Percentiles rank a stretch among this genome's conserved stretches.
These are phyloP conservation scores for Cylindrotheca fusiformis DNA, from an alignment of 108 stramenopile genomes.

Conservation along the genomic window DNA sequence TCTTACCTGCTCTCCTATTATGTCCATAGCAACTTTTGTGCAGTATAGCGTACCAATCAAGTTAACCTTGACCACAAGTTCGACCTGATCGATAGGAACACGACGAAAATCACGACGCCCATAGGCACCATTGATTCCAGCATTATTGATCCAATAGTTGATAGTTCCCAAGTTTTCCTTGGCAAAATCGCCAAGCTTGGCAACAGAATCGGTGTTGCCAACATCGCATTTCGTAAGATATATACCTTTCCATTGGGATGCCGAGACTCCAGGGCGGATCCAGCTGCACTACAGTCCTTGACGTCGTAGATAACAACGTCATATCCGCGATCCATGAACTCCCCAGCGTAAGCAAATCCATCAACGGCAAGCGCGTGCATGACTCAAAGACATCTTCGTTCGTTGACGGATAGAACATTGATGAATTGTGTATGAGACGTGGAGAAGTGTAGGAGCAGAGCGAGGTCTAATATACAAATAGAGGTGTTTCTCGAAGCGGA, in stretches of 20 bases:
- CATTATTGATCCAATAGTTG: conserved; percentile 91
- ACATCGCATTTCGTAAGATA: conserved; percentile 88
- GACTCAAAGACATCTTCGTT: no score
- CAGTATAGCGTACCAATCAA: conserved; percentile 77
- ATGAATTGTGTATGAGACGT: no score
- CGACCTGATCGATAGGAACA: conserved; percentile 69
- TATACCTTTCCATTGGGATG: conserved; percentile 72
- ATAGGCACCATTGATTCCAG: conserved; percentile 88
- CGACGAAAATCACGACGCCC: conserved; percentile 78
- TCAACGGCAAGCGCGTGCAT: no score
- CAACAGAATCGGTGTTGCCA: conserved; percentile 53
- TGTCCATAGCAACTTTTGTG: conserved; percentile 86
- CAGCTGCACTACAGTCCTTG: conserved; percentile 72
- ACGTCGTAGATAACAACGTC: conserved; percentile 90
- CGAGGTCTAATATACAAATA: no score
- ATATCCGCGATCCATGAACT: conserved; percentile 88
- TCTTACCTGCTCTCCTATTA: conserved; percentile 76
- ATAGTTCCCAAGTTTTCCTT: conserved; percentile 81
- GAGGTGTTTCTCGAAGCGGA: no score
- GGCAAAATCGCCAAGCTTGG: conserved; percentile 67
- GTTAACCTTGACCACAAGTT: conserved; percentile 84
- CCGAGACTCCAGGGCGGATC: conserved; percentile 50
- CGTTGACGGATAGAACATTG: no score
- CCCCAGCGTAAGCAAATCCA: conserved; percentile 89
- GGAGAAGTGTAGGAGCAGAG: no score